Evolutionary conservation across 2,329 filamentous ascomycete species (phyloP).

Genomic region (Amauroascus niger): DNA sequence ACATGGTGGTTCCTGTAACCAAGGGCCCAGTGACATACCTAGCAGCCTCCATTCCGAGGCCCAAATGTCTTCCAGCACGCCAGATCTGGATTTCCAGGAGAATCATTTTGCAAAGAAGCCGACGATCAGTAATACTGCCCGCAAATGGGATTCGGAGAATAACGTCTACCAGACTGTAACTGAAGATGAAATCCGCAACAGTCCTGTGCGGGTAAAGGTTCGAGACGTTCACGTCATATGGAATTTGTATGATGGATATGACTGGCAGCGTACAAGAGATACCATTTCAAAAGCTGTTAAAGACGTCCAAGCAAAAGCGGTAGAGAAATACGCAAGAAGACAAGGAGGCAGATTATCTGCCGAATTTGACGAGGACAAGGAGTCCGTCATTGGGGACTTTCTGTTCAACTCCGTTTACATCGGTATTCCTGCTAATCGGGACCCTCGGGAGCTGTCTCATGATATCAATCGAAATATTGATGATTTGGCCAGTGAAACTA

Average conservation of each 20-base stretch:
- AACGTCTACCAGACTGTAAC: slow-evolving; percentile 64
- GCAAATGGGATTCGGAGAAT: slow-evolving; percentile 68
- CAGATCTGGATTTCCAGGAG: slow-evolving; percentile 63
- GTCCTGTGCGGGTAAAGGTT: slow-evolving; percentile 66
- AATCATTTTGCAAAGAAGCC: slow-evolving; percentile 62
- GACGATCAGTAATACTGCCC: slow-evolving; percentile 55
- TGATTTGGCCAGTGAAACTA: slow-evolving; percentile 77
- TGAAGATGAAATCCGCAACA: slow-evolving; percentile 50
- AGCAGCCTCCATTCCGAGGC: slow-evolving; percentile 47
- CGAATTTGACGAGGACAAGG: slow-evolving; percentile 60
- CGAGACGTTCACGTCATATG: slow-evolving; percentile 89
- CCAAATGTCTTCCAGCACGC: slow-evolving; percentile 47
- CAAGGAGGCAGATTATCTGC: slow-evolving; percentile 48
- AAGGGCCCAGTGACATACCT: slow-evolving; percentile 31
- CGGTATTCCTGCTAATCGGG: slow-evolving; percentile 74
- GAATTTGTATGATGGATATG: slow-evolving; percentile 96
- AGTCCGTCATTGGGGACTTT: slow-evolving; percentile 84
- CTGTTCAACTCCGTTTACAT: slow-evolving; percentile 99
- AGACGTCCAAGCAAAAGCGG: slow-evolving; percentile 72
- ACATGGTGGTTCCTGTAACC: slow-evolving; percentile 1
- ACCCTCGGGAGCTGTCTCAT: slow-evolving; percentile 68
- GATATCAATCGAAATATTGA: slow-evolving; percentile 85
- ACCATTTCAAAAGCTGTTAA: slow-evolving; percentile 80
- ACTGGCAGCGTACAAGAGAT: slow-evolving; percentile 82
- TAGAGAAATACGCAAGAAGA: slow-evolving; percentile 57